These are phyloP conservation scores for Phoma sp. DNA, from an alignment of 2,329 filamentous ascomycete species.

Conservation along the genomic window DNA sequence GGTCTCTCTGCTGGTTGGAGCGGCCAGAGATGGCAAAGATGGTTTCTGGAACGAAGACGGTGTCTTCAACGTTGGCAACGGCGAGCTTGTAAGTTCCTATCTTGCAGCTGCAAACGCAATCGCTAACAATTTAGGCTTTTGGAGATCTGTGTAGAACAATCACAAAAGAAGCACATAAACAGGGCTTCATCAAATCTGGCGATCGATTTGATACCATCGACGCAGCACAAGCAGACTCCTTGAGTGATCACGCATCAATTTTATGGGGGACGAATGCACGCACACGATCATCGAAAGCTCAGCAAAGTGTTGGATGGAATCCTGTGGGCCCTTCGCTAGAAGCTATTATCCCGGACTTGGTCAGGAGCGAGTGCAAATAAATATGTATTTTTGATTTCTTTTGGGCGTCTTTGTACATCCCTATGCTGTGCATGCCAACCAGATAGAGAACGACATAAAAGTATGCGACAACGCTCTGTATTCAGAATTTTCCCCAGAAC, in stretches of 20 bases:
- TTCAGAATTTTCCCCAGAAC: no score
- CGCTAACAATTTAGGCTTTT: conserved; percentile 15
- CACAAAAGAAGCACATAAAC: conserved; percentile 20
- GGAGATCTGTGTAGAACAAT: conserved; percentile 17
- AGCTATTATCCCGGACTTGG: conserved; percentile 16
- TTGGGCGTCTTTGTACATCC: no score
- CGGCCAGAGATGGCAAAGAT: conserved; percentile 45
- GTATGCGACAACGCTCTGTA: no score
- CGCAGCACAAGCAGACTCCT: conserved; percentile 21
- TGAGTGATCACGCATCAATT: conserved; percentile 24
- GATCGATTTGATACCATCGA: conserved; percentile 19
- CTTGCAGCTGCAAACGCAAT: no score
- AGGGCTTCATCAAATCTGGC: conserved; percentile 18
- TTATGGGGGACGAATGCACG: conserved; percentile 29
- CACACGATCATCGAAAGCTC: conserved; percentile 17
- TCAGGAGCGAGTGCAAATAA: conserved; percentile 3
- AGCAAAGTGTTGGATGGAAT: conserved; percentile 18
- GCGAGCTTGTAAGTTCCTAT: conserved; percentile 30
- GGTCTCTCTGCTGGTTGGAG: conserved; percentile 59
- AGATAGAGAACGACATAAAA: no score
- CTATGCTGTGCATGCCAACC: no score
- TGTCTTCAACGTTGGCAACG: conserved; percentile 70
- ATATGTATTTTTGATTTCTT: no score
- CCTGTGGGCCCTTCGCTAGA: conserved; percentile 16
- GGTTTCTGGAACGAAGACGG: conserved; percentile 60